Evolutionary conservation across 2,329 filamentous ascomycete species (phyloP).

Genomic region (Fragosphaeria purpurea): DNA sequence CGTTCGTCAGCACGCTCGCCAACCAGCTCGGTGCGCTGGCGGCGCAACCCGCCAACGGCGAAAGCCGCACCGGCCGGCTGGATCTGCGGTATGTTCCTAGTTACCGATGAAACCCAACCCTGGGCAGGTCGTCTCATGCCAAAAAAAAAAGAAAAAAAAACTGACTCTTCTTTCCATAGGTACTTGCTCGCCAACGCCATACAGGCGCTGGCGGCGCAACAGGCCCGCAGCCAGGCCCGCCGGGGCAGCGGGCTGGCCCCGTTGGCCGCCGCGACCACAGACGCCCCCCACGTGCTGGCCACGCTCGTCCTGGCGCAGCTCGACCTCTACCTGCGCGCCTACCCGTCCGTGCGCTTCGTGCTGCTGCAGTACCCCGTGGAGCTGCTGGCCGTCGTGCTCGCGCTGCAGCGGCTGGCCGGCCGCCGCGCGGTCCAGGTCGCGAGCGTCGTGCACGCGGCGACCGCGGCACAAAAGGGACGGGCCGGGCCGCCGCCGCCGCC

Average conservation of each 20-base stretch:
- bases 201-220: slow-evolving; percentile 44
- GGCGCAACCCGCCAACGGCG: slow-evolving; percentile 31
- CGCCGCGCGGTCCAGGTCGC: slow-evolving; percentile 47
- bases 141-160: too few species aligned
- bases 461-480: background rate
- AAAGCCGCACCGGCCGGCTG: slow-evolving; percentile 44
- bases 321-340: slow-evolving; percentile 46
- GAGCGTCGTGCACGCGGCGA: slow-evolving; percentile 32
- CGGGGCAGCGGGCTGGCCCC: slow-evolving; percentile 14
- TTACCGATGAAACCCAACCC: too few species aligned
- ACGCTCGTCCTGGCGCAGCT: slow-evolving; percentile 50
- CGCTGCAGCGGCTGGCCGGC: slow-evolving; percentile 48
- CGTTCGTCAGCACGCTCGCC: slow-evolving; percentile 37
- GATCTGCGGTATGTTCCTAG: slow-evolving; percentile 43
- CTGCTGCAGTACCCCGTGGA: slow-evolving; percentile 49
- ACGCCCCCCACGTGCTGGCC: slow-evolving; percentile 49
- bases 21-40: slow-evolving; percentile 47
- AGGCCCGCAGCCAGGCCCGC: background rate
- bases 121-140: background rate
- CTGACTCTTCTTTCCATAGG: slow-evolving; percentile 22
- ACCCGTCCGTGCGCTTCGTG: slow-evolving; percentile 44
- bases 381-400: slow-evolving; percentile 46
- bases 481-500: background rate
- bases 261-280: slow-evolving; percentile 33
- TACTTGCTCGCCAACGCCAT: slow-evolving; percentile 52